Evolutionary conservation across 176 grass and related monocot species (phyloP).

Genomic region (Musa beccarii): DNA sequence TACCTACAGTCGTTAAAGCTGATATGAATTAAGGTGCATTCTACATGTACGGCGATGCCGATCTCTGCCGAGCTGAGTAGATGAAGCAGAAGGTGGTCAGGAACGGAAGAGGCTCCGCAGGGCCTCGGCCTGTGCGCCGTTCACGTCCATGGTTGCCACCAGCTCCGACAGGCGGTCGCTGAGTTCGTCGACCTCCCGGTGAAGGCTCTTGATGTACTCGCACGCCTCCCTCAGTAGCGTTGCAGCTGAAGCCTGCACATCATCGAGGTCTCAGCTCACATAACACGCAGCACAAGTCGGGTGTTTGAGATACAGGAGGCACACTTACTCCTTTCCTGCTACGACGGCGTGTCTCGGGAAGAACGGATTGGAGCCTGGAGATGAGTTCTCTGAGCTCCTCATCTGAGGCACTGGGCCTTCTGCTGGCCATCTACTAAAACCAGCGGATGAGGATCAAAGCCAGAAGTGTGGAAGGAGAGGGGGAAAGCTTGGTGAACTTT

Average conservation of each 20-base stretch:
- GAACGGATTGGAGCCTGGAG: constrained; percentile 51
- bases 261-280: background rate
- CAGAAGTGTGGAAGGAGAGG: no score
- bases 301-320: background rate
- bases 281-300: no score
- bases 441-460: constrained; percentile 1
- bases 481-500: no score
- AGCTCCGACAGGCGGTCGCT: constrained; percentile 55
- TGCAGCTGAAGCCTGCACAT: constrained; percentile 43
- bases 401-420: no score
- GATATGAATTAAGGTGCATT: no score
- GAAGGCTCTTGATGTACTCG: constrained; percentile 73
- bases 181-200: constrained; percentile 61
- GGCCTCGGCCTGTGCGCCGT: constrained; percentile 52
- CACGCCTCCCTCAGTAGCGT: constrained; percentile 68
- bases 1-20: no score
- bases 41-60: no score
- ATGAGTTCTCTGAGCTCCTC: constrained; percentile 9
- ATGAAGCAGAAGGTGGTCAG: background rate
- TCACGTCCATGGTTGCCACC: constrained; percentile 40
- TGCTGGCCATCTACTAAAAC: constrained; percentile 21
- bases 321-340: constrained; percentile 27
- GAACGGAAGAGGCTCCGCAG: constrained; percentile 53
- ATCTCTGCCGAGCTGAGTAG: no score
- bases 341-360: constrained; percentile 32